Conservation (phyloP, 306 rosid genomes). For the Cicer arietinum region DNA sequence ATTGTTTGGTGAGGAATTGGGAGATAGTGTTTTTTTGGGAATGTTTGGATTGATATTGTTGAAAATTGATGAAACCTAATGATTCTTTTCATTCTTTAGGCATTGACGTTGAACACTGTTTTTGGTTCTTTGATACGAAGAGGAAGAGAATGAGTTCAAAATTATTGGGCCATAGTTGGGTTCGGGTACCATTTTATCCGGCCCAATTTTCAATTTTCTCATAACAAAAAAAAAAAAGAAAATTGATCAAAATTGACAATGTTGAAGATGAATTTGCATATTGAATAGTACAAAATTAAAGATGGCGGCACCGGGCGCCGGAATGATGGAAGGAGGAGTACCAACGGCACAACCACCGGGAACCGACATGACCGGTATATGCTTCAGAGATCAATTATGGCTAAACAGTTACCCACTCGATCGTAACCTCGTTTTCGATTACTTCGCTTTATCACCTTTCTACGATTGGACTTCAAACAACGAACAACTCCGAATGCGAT, state of each 20-base stretch:
- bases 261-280: too few species aligned
- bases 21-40: not conserved
- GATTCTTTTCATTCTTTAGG: conserved; percentile 21
- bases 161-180: not conserved
- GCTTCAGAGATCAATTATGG: conserved; percentile 95
- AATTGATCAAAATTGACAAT: too few species aligned
- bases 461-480: conserved; percentile 93
- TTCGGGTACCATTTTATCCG: too few species aligned
- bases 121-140: not conserved
- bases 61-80: conserved; percentile 54
- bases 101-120: not conserved
- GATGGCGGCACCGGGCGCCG: conserved; percentile 64
- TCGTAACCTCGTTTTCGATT: conserved; percentile 91
- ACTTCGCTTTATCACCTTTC: conserved; percentile 92
- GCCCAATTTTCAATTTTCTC: too few species aligned
- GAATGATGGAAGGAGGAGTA: conserved; percentile 61
- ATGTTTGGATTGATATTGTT: conserved; percentile 1
- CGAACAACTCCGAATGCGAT: conserved; percentile 88
- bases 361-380: conserved; percentile 94
- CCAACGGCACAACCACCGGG: conserved; percentile 70
- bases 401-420: conserved; percentile 87
- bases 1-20: conserved; percentile 78
- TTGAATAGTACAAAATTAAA: too few species aligned
- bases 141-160: not conserved
- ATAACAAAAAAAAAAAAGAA: too few species aligned